Base-by-base conservation (phyloP, 2,329 filamentous ascomycete species). In the Dactylellina drechsleri region DNA sequence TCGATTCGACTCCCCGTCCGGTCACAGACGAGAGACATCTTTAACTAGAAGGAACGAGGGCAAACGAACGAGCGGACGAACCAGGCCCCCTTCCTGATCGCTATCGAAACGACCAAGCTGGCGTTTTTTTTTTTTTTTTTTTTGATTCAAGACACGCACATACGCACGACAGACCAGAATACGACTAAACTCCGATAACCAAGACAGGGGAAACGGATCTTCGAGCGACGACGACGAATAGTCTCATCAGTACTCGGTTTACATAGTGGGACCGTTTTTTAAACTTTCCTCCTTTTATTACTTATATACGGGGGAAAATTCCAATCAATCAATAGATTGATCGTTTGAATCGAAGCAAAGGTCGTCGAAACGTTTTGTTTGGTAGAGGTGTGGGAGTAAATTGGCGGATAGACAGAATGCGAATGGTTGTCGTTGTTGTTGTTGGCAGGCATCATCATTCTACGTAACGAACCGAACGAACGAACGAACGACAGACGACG, bases 91-190 rank as follows among this genome's bases (percentile, higher is more conserved):
- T 36, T 36, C 31, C 31, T 36, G 31, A 36, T n/a, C 40, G n/a
- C 28, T 57, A 12, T 56, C 58, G 45, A 62, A 65, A 57, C 50
- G 28, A 57, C 53, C 57, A 70, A 70, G 58, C 65, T 68, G 65
- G 65, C 65, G 56, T 68, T 49, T 68, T 36, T 23, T 23, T 23
- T 23, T 2, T 23, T 23, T 23, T 23, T 2, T 23, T 23, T 23
- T 23, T 23, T 23, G 2, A 36, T 36, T 36, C 31, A 36, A 36
- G 31, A 36, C 31, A 36, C 31, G 31, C 31, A 36, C 6, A 10
- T 10, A 36, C 31, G 31, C 31, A 36, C 31, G 10, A 36, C 31
- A 36, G 31, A 36, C 31, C 60, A 47, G 43, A 57, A 61, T 66
- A 45, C 59, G 58, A 56, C 15, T 47, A 61, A 61, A 49, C 36